Conservation (phyloP, 345 rosid genomes). For the Arabis hirsuta region DNA sequence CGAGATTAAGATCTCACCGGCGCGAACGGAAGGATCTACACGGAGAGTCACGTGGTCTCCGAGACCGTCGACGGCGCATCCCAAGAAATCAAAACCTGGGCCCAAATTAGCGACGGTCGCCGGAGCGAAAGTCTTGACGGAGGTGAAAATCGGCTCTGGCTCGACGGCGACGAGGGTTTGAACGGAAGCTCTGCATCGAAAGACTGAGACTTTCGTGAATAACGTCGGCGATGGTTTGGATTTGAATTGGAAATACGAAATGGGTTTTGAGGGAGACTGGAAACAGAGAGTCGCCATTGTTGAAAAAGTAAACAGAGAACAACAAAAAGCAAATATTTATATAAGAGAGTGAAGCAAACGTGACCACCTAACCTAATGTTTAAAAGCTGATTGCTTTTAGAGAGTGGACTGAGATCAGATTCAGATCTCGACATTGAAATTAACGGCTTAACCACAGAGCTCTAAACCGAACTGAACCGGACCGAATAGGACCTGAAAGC, state of each 20-base stretch:
- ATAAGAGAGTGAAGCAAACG: constrained; percentile 22
- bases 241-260: constrained; percentile 24
- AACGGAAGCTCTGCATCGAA: constrained; percentile 58
- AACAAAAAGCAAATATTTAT: neutral
- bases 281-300: constrained; percentile 52
- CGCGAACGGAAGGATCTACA: constrained; percentile 66
- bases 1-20: constrained; percentile 71
- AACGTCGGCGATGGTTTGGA: constrained; percentile 26
- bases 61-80: constrained; percentile 86
- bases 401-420: constrained; percentile 37
- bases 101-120: constrained; percentile 93
- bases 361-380: constrained; percentile 43
- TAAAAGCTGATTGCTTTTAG: constrained; percentile 24
- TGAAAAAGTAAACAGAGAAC: neutral
- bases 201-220: constrained; percentile 34
- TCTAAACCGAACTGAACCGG: constrained; percentile 6
- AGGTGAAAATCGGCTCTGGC: constrained; percentile 71
- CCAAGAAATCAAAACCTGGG: constrained; percentile 90
- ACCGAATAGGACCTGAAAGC: constrained; percentile 3
- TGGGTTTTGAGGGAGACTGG: constrained; percentile 50
- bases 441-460: constrained; percentile 5
- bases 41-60: constrained; percentile 50
- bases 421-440: constrained; percentile 24
- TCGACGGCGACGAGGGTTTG: constrained; percentile 55
- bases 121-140: constrained; percentile 83